Percentiles rank a stretch among this genome's conserved stretches.
These are phyloP conservation scores for Alternaria gaisen DNA, from an alignment of 2,329 filamentous ascomycete species.

Conservation along the genomic window DNA sequence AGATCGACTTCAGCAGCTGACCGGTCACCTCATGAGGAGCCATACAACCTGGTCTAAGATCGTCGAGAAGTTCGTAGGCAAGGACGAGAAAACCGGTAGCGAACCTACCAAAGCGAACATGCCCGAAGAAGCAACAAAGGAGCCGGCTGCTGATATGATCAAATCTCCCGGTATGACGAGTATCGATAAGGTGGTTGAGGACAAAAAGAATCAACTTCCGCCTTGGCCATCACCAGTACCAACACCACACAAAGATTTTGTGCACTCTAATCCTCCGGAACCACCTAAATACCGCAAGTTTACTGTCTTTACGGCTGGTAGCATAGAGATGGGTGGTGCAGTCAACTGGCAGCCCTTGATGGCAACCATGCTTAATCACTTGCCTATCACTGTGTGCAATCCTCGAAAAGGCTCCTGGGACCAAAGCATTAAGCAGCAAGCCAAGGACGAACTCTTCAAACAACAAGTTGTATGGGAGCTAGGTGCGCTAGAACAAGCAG, in stretches of 20 bases:
- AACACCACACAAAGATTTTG: constrained; percentile 21
- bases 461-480: constrained; percentile 71
- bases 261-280: constrained; percentile 29
- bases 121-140: background rate
- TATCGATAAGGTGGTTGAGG: constrained; percentile 33
- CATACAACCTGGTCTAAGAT: constrained; percentile 8
- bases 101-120: background rate
- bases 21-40: constrained; percentile 13
- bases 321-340: constrained; percentile 57
- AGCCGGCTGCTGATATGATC: background rate
- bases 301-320: constrained; percentile 67
- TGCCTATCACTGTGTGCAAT: constrained; percentile 65
- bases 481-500: constrained; percentile 61
- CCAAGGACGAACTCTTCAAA: constrained; percentile 55
- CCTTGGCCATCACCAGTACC: constrained; percentile 19
- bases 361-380: constrained; percentile 48
- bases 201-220: constrained; percentile 33
- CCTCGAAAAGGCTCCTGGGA: constrained; percentile 68
- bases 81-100: constrained; percentile 2
- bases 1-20: constrained; percentile 13
- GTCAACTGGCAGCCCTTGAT: constrained; percentile 64
- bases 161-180: constrained; percentile 4
- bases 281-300: constrained; percentile 34
- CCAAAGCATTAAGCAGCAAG: constrained; percentile 58
- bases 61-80: constrained; percentile 4